A percentile compares a stretch with the other conserved stretches of the same genome.
Evolutionary conservation across 129 eudicot genomes (phyloP).

Genomic region (Sambucus nigra): DNA sequence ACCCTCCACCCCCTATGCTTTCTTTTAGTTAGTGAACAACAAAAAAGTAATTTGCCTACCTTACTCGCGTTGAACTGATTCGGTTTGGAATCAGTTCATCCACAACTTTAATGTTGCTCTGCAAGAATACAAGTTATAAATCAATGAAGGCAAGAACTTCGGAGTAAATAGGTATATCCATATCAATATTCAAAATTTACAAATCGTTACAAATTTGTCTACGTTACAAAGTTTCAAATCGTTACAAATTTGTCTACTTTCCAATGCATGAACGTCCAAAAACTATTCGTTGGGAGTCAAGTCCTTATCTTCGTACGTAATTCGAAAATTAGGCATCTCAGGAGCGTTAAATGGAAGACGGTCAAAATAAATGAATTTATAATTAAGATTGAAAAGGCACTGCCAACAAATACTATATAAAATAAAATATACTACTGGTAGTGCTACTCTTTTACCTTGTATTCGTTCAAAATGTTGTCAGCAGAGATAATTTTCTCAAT

Average conservation of each 20-base stretch:
- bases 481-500: slow-evolving; percentile 47
- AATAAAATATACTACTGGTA: too few relatives aligned
- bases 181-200: too few relatives aligned
- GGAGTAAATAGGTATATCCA: too few relatives aligned
- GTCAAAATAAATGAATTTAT: too few relatives aligned
- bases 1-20: not conserved
- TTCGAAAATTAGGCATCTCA: not conserved
- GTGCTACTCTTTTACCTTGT: slow-evolving; percentile 32
- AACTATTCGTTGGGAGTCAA: too few relatives aligned
- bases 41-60: slow-evolving; percentile 37
- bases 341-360: not conserved
- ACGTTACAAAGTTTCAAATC: too few relatives aligned
- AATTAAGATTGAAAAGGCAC: too few relatives aligned
- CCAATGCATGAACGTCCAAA: too few relatives aligned
- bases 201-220: too few relatives aligned
- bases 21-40: not conserved
- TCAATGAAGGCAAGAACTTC: not conserved
- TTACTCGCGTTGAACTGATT: slow-evolving; percentile 75
- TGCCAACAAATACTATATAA: not conserved
- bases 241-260: too few relatives aligned
- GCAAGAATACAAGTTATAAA: slow-evolving; percentile 10
- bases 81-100: slow-evolving; percentile 79
- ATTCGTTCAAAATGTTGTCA: slow-evolving; percentile 47
- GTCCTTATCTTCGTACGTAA: not conserved
- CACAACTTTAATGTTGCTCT: slow-evolving; percentile 70